A percentile compares a stretch with the other conserved stretches of the same genome.
phyloP scores from a whole-genome alignment of 2,329 filamentous ascomycete genomes.

The Ascochyta koolunga region DNA sequence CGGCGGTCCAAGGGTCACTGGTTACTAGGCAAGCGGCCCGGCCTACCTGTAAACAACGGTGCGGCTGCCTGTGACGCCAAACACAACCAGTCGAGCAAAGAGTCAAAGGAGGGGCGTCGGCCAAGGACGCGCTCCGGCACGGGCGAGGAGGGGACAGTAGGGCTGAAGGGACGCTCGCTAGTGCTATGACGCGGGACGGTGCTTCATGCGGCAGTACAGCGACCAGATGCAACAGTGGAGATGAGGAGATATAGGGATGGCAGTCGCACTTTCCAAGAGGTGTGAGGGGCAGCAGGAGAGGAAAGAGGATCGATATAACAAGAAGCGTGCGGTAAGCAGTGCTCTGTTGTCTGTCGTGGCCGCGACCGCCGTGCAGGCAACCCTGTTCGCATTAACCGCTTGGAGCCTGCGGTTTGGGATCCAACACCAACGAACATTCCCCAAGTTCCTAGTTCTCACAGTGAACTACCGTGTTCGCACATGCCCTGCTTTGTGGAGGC shows the following conservation, averaged over 20 bases:
- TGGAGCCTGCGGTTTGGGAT: slow-evolving; percentile 7
- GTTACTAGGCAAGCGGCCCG: not conserved
- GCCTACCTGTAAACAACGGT: slow-evolving; percentile 1
- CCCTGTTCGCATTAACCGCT: slow-evolving; percentile 15
- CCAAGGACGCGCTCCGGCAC: slow-evolving; percentile 12
- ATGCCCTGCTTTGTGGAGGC: not conserved
- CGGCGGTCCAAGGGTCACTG: slow-evolving; percentile 3
- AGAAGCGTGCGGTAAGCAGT: slow-evolving; percentile 2
- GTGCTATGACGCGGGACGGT: slow-evolving; percentile 19
- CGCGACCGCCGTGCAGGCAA: slow-evolving; percentile 12
- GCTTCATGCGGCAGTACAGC: slow-evolving; percentile 8
- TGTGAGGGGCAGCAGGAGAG: slow-evolving; percentile 1
- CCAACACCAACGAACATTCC: slow-evolving; percentile 7
- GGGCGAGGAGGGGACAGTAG: slow-evolving; percentile 14
- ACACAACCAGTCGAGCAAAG: slow-evolving; percentile 1
- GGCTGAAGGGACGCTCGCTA: slow-evolving; percentile 16
- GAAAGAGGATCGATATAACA: not conserved
- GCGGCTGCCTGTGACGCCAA: not conserved
- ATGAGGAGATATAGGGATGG: not conserved
- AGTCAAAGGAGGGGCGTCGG: slow-evolving; percentile 8
- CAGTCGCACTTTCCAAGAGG: slow-evolving; percentile 2
- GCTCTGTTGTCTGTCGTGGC: slow-evolving; percentile 10
- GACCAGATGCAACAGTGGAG: not conserved
- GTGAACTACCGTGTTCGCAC: not conserved
- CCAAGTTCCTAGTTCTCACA: not conserved